Evolutionary conservation across 176 grass and related monocot genomes (phyloP), one percentile per base, ranked within the genome.

Genomic region (Avena atlantica): DNA sequence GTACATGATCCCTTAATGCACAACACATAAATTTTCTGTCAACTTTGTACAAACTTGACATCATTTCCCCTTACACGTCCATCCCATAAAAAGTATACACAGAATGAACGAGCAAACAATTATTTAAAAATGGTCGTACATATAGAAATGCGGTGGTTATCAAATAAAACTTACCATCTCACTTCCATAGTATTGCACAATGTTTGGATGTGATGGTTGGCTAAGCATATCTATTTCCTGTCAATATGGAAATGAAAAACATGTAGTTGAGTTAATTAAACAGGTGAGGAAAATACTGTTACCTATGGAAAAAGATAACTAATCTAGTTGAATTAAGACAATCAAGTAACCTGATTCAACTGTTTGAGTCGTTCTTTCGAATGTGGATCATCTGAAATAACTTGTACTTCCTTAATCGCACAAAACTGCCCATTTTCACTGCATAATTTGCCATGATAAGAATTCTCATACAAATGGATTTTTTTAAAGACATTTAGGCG

Each of bases 151-250:
- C 15, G 6, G 75, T 60, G n/a, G 64, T 37, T 64, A 78, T 79
- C 37, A 71, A 79, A 57, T 83, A 80, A 29, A 92, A 81, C 63
- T 90, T 92, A 96, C 97, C 92, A 96, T 78, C 55, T 94, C 92
- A 78, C 92, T 94, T 70, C 92, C 92, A 87, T 90, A 92, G 75
- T 99, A 99, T 61, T 93, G 94, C 79, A 99, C 97, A 31, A 99
- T 96, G 81, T 99, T 99, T 13, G 94, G 94, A 74, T 99, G 97
- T 0, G 90, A 93, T 48, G 96, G 90, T 84, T 90, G 85, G 79
- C 86, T 96, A 70, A 99, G 97, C 91, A 99, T 90, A 84, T 82
- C 87, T 89, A 99, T 93, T 90, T 99, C 97, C 97, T 99, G 87
- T 20, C 44, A 86, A 83, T 48, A 81, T 40, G 9, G 49, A 81